Evolutionary conservation across 768 basidiomycete species (phyloP), one percentile per base, ranked within the genome.

Genomic region (Daedalea quercina): DNA sequence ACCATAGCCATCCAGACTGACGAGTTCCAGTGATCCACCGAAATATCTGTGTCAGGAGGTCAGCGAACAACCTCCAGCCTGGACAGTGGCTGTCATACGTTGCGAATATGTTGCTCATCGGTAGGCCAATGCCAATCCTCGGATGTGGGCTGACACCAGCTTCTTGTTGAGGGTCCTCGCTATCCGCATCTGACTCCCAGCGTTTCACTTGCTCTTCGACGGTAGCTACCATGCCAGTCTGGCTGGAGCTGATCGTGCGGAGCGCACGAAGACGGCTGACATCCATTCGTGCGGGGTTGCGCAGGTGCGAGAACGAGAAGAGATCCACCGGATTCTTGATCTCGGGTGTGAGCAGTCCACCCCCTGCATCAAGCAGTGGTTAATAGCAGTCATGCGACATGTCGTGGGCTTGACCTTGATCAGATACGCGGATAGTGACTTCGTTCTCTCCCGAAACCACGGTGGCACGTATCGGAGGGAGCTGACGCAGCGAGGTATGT

Each of bases 31-130:
- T 2, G 84, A 85, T 7, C 90, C 90, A 20, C 90, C 88, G 60
- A 91, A 90, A 67, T 91, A 92, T 47, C 87, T 90, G 57, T 31
- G 42, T 23, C 22, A 47, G 51, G 6, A 31, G n/a, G 22, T 11
- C 33, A 37, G 24, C 42, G 53, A 55, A 48, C 41, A 15, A 24
- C 44, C 50, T 45, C 28, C 20, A 34, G 9, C 15, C 31, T 23
- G 41, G 2, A 28, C 24, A 26, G 17, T 35, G 24, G n/a, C 7
- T 11, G 33, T 19, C 44, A 25, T 34, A 89, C 79, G 84, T 90
- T 54, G 90, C 83, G 67, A 82, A 92, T 33, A 93, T 91, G 61
- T 90, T 86, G 65, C 90, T 89, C 89, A 93, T 90, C 0, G 90
- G 89, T 19, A 93, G 69, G 4, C 90, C 90, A 43, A 93, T 84